phyloP scores from a whole-genome alignment of 148 eudicot genomes.

The Vaccinium macrocarpon region DNA sequence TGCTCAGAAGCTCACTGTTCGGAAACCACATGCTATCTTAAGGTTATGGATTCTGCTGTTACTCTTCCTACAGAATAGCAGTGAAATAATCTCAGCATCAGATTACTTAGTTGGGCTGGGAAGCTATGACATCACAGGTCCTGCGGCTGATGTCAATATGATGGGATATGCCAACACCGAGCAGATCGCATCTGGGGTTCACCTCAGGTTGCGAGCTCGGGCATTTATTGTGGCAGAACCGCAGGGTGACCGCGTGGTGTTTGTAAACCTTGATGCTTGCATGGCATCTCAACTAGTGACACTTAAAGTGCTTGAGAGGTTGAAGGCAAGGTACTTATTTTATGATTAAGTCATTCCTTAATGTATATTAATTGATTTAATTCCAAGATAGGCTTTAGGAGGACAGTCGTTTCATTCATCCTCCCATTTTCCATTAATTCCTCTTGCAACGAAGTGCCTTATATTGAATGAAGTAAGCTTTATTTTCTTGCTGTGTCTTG shows the following conservation, averaged over 20 bases:
- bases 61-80: slow-evolving; percentile 29
- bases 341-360: not conserved
- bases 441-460: slow-evolving; percentile 1
- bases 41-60: slow-evolving; percentile 37
- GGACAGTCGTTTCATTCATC: not conserved
- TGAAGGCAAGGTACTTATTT: slow-evolving; percentile 71
- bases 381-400: not conserved
- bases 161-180: slow-evolving; percentile 92
- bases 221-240: slow-evolving; percentile 88
- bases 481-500: not conserved
- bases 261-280: slow-evolving; percentile 98
- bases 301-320: slow-evolving; percentile 81
- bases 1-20: slow-evolving; percentile 6
- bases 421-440: not conserved
- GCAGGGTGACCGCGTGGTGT: slow-evolving; percentile 59
- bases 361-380: not conserved
- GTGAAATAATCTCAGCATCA: slow-evolving; percentile 42
- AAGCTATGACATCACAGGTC: slow-evolving; percentile 96
- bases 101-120: slow-evolving; percentile 84
- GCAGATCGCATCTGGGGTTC: slow-evolving; percentile 78
- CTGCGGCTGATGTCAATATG: slow-evolving; percentile 97
- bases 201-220: slow-evolving; percentile 86
- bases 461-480: slow-evolving; percentile 10
- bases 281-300: slow-evolving; percentile 97
- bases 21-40: slow-evolving; percentile 27